A percentile compares a stretch with the other conserved stretches of the same genome.
phyloP scores from a whole-genome alignment of 805 yeast genomes.

The Kuraishia borneana region DNA sequence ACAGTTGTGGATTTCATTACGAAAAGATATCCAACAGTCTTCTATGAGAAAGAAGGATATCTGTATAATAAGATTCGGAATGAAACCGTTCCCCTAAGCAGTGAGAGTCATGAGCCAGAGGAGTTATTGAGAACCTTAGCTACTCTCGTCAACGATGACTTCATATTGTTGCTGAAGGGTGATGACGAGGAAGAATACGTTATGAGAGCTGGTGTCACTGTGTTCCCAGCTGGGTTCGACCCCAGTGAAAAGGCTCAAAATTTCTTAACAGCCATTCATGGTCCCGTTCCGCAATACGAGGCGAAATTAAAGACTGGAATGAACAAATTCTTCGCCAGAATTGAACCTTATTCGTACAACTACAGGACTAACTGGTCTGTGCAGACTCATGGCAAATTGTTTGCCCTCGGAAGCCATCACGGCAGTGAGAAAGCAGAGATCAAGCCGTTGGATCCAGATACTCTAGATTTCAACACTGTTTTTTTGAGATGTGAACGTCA shows the following conservation, averaged over 20 bases:
- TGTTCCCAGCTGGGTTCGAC: constrained; percentile 67
- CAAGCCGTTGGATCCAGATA: constrained; percentile 20
- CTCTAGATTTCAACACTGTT: constrained; percentile 32
- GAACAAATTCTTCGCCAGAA: constrained; percentile 52
- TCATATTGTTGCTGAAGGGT: constrained; percentile 35
- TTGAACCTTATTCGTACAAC: constrained; percentile 43
- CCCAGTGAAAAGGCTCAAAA: constrained; percentile 41
- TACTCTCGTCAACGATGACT: constrained; percentile 47
- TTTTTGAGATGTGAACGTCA: constrained; percentile 54
- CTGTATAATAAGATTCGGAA: constrained; percentile 28
- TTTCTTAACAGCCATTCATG: constrained; percentile 51
- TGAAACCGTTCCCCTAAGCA: constrained; percentile 23
- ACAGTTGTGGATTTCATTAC: constrained; percentile 15
- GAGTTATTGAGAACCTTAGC: constrained; percentile 10
- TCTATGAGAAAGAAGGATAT: constrained; percentile 11
- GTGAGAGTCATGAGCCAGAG: constrained; percentile 3
- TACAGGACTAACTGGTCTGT: constrained; percentile 62
- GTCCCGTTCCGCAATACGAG: constrained; percentile 61
- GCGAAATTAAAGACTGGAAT: constrained; percentile 46
- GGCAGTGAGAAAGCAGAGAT: constrained; percentile 24
- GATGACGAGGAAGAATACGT: constrained; percentile 43
- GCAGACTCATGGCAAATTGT: constrained; percentile 46
- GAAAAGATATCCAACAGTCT: constrained; percentile 12
- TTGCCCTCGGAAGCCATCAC: constrained; percentile 34
- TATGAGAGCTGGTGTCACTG: constrained; percentile 43